Conservation (phyloP, 192 early-diverging fungal genomes). For the Rhizophagus prolifer region DNA sequence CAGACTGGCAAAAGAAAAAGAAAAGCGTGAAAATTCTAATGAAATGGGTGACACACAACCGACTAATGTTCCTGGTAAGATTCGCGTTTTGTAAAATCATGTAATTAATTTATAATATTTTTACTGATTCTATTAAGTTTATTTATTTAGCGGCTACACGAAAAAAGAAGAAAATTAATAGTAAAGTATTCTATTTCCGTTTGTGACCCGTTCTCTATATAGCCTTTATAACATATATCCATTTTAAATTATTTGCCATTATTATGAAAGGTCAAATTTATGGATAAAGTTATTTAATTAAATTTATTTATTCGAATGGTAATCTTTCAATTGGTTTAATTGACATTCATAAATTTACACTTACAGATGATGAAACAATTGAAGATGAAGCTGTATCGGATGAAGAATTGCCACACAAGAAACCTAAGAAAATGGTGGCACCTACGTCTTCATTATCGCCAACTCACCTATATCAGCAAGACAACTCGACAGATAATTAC, state of each 20-base stretch:
- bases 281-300: neutral
- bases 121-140: neutral
- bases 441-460: neutral
- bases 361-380: conserved; percentile 5
- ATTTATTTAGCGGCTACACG: neutral
- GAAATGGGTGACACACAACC: neutral
- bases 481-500: neutral
- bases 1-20: conserved; percentile 22
- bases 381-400: conserved; percentile 19
- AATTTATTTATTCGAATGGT: no score
- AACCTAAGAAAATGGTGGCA: neutral
- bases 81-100: neutral
- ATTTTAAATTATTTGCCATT: neutral
- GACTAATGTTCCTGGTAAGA: neutral
- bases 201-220: neutral
- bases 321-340: no score
- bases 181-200: neutral
- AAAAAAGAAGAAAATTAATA: conserved; percentile 26
- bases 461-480: neutral
- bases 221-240: no score
- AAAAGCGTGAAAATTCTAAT: conserved; percentile 20
- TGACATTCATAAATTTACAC: no score
- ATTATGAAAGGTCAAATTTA: no score
- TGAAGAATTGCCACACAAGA: conserved; percentile 10
- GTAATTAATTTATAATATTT: neutral